A percentile compares a stretch with the other conserved stretches of the same genome.
Evolutionary conservation across 441 rosid species (phyloP).

Genomic region (Syzygium syzygioides): DNA sequence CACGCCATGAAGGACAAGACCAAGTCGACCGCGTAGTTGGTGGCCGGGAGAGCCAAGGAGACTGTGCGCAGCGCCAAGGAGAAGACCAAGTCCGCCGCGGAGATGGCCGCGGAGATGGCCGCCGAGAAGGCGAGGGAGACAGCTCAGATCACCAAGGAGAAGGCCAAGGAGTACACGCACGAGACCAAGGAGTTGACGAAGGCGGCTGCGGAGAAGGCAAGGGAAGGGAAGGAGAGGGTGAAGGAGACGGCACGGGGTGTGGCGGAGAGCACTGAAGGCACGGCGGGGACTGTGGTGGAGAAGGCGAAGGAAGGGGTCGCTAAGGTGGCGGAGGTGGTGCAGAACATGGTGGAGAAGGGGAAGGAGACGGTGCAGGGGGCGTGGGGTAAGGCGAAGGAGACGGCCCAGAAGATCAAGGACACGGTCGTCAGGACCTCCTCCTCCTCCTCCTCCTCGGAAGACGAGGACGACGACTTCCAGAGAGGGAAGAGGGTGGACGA

Average conservation of each 20-base stretch:
- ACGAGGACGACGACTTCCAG: conserved; percentile 19
- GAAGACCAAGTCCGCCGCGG: conserved; percentile 17
- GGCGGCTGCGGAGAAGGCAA: conserved; percentile 23
- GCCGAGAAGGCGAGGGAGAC: conserved; percentile 17
- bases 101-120: conserved; percentile 13
- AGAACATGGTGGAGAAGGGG: conserved; percentile 39
- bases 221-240: conserved; percentile 29
- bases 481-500: conserved; percentile 17
- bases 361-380: conserved; percentile 48
- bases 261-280: conserved; percentile 32
- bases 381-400: conserved; percentile 45
- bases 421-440: conserved; percentile 10
- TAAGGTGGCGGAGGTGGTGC: conserved; percentile 31
- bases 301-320: conserved; percentile 26
- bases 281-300: conserved; percentile 16
- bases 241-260: conserved; percentile 24
- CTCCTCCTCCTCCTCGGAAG: conserved; percentile 7
- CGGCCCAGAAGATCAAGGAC: conserved; percentile 42
- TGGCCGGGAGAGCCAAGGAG: conserved; percentile 16
- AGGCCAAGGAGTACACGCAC: conserved; percentile 28
- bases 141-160: conserved; percentile 12
- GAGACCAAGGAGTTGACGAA: conserved; percentile 23
- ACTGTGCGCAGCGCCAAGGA: conserved; percentile 12
- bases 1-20: conserved; percentile 26
- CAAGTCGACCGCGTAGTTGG: conserved; percentile 3